Percentiles rank a stretch among this genome's conserved stretches.
Conservation (phyloP, 208 protist genomes). For the Leishmania aethiopica region DNA sequence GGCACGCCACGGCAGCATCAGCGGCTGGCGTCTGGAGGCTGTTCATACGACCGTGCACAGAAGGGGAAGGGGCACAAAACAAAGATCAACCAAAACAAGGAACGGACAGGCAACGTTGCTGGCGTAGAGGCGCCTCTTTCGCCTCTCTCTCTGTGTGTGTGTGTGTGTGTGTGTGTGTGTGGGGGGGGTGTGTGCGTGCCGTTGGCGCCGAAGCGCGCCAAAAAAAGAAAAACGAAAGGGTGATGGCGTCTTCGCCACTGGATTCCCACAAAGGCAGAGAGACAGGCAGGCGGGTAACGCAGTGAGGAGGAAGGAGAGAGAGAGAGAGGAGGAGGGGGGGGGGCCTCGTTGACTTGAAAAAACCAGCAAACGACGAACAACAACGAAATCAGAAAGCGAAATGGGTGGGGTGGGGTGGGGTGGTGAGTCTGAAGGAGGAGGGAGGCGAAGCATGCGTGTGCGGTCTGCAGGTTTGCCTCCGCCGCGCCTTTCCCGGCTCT, state of each 20-base stretch:
- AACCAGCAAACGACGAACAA: background rate
- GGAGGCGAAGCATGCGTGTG: background rate
- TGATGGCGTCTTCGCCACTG: background rate
- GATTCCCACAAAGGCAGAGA: background rate
- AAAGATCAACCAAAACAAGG: background rate
- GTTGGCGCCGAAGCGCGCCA: background rate
- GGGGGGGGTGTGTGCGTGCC: background rate
- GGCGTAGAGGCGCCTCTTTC: background rate
- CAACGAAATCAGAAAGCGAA: background rate
- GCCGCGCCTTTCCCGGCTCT: background rate
- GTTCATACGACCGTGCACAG: conserved; percentile 6
- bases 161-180: background rate
- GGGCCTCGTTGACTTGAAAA: background rate
- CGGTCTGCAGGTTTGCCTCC: background rate
- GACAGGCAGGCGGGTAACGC: background rate
- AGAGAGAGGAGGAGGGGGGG: too few species aligned
- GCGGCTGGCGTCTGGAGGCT: conserved; percentile 5
- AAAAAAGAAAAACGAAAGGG: background rate
- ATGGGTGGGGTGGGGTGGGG: background rate
- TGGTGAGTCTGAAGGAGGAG: background rate
- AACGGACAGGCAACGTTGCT: background rate
- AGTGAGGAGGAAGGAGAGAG: background rate
- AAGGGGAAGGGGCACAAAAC: conserved; percentile 2
- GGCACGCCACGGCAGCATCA: conserved; percentile 32
- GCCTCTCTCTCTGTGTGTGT: background rate